Evolutionary conservation across 306 rosid species (phyloP), one percentile per base, ranked within the genome.

Genomic region (Pyrus communis): DNA sequence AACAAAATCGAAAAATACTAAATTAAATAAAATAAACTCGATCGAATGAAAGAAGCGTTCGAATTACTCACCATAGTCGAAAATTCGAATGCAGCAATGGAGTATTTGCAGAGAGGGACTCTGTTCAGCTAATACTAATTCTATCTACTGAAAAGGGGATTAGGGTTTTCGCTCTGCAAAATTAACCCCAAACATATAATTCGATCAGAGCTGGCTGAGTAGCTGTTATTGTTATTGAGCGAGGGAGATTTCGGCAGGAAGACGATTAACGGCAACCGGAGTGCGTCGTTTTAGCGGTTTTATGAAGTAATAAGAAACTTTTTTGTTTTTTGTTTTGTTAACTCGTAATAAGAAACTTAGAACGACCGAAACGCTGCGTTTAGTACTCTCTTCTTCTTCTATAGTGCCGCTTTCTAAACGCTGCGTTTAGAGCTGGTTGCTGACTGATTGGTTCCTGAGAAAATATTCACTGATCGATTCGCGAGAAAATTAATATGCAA

Each of bases 61-160:
- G 31, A 27, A 28, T 33, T 5, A 67, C 63, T 22, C 65, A 85
- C 88, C 88, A 85, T 85, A 22, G 51, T 67, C 22, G 75, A 25
- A 8, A 28, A 25, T 59, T 75, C 25, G 82, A 46, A 70, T 71
- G 77, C 7, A 19, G 55, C 25, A 51, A 13, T 60, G 54, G 28
- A 19, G 14, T 14, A 45, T 25, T 11, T 79, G 22, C 75, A n/a
- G 27, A 52, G 25, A 43, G n/a, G 71, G 66, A 3, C 18, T 15
- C 17, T 43, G 68, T 43, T 15, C 27, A 57, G 54, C 66, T 6
- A 19, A 58, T 31, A 15, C 30, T 55, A 27, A 25, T 15, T 13
- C 33, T 57, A 17, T n/a, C 8, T 40, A 9, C n/a, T 30, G 42
- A 68, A 54, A 45, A 61, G 69, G 62, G 52, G 73, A 28, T 78